Percentiles rank a stretch among this genome's conserved stretches.
These are phyloP conservation scores for Ogataea pini DNA, from an alignment of 805 yeast species.

Conservation along the genomic window DNA sequence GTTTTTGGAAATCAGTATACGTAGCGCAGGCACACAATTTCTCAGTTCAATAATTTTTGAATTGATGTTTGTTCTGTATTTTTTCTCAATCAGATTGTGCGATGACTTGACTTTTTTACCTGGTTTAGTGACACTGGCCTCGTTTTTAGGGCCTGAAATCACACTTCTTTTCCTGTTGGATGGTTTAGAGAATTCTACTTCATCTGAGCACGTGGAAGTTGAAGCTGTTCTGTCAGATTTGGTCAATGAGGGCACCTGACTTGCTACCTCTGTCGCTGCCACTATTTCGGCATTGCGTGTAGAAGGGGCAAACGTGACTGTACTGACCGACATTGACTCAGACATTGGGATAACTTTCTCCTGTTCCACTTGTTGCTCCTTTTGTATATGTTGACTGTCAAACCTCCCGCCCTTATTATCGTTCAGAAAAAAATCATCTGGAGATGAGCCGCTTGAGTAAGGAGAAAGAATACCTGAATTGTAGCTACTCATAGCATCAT, in stretches of 20 bases:
- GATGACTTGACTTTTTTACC: conserved; percentile 58
- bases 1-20: conserved; percentile 43
- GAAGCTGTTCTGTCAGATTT: conserved; percentile 20
- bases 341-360: conserved; percentile 30
- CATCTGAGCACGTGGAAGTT: conserved; percentile 10
- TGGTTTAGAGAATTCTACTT: conserved; percentile 18
- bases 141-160: conserved; percentile 9
- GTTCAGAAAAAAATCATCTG: conserved; percentile 36
- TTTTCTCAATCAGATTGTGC: conserved; percentile 81
- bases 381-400: too few species aligned
- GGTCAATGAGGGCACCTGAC: conserved; percentile 13
- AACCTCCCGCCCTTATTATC: conserved; percentile 4
- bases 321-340: conserved; percentile 31
- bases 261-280: neutral
- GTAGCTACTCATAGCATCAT: conserved; percentile 34
- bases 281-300: too few species aligned
- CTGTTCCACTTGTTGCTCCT: neutral
- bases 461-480: conserved; percentile 36
- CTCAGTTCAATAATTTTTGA: conserved; percentile 69
- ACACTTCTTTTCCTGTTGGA: conserved; percentile 20
- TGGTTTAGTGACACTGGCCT: conserved; percentile 16
- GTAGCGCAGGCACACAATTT: conserved; percentile 77
- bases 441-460: conserved; percentile 39
- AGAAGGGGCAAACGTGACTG: conserved; percentile 29
- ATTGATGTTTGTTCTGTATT: conserved; percentile 78